These are phyloP conservation scores for Zanthoxylum bungeanum DNA, from an alignment of 345 rosid species.

Conservation along the genomic window DNA sequence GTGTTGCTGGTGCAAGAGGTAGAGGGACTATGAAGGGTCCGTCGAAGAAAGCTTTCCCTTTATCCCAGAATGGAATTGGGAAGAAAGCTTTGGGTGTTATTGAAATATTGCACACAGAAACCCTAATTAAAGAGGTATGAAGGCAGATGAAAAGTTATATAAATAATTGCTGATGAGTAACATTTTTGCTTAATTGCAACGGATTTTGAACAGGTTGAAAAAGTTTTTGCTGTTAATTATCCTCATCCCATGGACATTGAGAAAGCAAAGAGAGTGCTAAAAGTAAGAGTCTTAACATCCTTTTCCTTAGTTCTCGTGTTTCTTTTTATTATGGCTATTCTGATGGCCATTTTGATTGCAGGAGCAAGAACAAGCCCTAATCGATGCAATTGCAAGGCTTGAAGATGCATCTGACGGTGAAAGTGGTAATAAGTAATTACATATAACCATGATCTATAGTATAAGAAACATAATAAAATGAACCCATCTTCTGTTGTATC, in stretches of 20 bases:
- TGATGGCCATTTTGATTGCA: slow-evolving; percentile 25
- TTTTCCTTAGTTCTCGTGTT: neutral
- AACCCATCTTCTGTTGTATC: slow-evolving; percentile 28
- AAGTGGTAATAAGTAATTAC: slow-evolving; percentile 86
- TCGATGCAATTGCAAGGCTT: slow-evolving; percentile 85
- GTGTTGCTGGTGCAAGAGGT: slow-evolving; percentile 54
- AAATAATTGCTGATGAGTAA: slow-evolving; percentile 2
- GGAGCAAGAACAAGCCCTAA: slow-evolving; percentile 93
- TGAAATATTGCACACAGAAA: slow-evolving; percentile 88
- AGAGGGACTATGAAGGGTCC: slow-evolving; percentile 61
- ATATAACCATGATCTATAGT: slow-evolving; percentile 38
- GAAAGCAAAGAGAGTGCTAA: slow-evolving; percentile 82
- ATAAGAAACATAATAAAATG: slow-evolving; percentile 22
- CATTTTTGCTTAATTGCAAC: slow-evolving; percentile 11
- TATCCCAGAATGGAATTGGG: slow-evolving; percentile 63
- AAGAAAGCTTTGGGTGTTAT: slow-evolving; percentile 82
- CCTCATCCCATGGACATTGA: slow-evolving; percentile 74
- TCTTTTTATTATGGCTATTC: slow-evolving; percentile 6
- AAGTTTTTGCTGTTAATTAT: slow-evolving; percentile 59
- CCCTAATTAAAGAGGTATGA: slow-evolving; percentile 81
- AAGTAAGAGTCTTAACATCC: slow-evolving; percentile 40
- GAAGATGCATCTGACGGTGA: slow-evolving; percentile 96
- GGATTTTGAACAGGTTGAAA: slow-evolving; percentile 67
- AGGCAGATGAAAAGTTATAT: neutral
- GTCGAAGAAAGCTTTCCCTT: slow-evolving; percentile 48